A percentile compares a stretch with the other conserved stretches of the same genome.
These are phyloP conservation scores for Metarhizium album DNA, from an alignment of 2,329 filamentous ascomycete genomes.

Conservation along the genomic window DNA sequence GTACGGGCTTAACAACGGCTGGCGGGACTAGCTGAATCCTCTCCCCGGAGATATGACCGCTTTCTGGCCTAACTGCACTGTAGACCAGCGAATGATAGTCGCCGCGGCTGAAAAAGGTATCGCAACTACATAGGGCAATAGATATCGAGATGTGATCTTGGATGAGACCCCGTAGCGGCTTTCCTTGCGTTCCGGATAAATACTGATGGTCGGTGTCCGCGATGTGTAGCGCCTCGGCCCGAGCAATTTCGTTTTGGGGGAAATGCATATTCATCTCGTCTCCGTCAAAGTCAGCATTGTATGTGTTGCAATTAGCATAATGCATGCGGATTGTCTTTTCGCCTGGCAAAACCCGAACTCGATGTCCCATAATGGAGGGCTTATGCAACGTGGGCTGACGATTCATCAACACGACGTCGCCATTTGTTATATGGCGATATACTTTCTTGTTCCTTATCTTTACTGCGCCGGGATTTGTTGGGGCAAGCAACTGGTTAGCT, in stretches of 20 bases:
- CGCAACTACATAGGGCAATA: conserved; percentile 79
- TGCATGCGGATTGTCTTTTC: conserved; percentile 99
- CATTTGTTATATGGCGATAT: conserved; percentile 88
- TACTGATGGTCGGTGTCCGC: conserved; percentile 98
- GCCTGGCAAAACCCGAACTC: conserved; percentile 80
- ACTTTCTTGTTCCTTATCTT: conserved; percentile 88
- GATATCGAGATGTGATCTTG: conserved; percentile 97
- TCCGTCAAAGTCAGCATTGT: conserved; percentile 98
- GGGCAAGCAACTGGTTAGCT: conserved; percentile 85
- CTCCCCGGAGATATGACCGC: conserved; percentile 74
- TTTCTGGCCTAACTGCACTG: conserved; percentile 78
- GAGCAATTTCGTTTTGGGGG: conserved; percentile 88
- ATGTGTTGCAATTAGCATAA: conserved; percentile 98
- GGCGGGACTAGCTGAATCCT: conserved; percentile 73
- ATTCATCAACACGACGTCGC: conserved; percentile 97
- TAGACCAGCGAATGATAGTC: conserved; percentile 95
- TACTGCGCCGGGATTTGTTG: conserved; percentile 33
- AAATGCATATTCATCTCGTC: conserved; percentile 99
- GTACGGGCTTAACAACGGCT: conserved; percentile 68
- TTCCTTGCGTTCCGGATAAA: conserved; percentile 83
- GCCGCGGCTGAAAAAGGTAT: conserved; percentile 79
- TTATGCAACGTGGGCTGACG: conserved; percentile 96
- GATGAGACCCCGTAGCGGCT: conserved; percentile 88
- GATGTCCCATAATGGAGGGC: conserved; percentile 97
- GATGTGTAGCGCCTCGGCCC: conserved; percentile 84